Base-by-base conservation (phyloP, 2,329 filamentous ascomycete genomes). In the Diplodia intermedia region DNA sequence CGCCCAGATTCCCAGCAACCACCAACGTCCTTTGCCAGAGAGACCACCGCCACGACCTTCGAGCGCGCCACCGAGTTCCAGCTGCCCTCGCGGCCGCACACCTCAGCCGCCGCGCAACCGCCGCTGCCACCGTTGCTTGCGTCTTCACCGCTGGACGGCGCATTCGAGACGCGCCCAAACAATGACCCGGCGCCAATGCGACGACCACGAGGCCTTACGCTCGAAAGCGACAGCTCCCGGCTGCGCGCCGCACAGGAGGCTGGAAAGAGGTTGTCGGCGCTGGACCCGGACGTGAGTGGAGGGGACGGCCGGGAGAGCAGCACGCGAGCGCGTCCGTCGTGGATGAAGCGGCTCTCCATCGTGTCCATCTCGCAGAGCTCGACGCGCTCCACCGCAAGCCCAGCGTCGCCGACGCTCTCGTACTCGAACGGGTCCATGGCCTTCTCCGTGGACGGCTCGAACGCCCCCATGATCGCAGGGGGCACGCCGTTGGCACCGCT, bases 261-360 rank as follows among this genome's bases (percentile, higher is more conserved):
- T 61, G 65, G 53, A 8, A 57, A 53, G 60, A 63, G 43, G 29
- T 15, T 63, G 18, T 63, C 62, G 52, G 23, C 33, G 26, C 14
- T 49, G 62, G 52, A 54, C 11, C 50, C 40, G 49, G 60, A 52
- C 60, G 73, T 5, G 20, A 9, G 23, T 11, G 52, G 52, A 9
- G 68, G 71, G 49, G 76, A 79, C 60, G 66, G 70, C 14, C 56
- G 69, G 43, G 67, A 70, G 43, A 47, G 18, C 47, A 70, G 72
- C 63, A 65, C 72, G 52, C 79, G 82, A 57, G 77, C 81, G 26
- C 81, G 83, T 29, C 79, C 82, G 66, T 92, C 90, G 33, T 94
- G 91, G 91, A 88, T 93, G 71, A 87, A 88, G 72, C 87, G 90
- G 61, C 80, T 93, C 49, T 92, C 91, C 29, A 82, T 87, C 54